Evolutionary conservation across 208 protist species (phyloP), one percentile per base, ranked within the genome.

Genomic region (Trypanosoma boissoni): DNA sequence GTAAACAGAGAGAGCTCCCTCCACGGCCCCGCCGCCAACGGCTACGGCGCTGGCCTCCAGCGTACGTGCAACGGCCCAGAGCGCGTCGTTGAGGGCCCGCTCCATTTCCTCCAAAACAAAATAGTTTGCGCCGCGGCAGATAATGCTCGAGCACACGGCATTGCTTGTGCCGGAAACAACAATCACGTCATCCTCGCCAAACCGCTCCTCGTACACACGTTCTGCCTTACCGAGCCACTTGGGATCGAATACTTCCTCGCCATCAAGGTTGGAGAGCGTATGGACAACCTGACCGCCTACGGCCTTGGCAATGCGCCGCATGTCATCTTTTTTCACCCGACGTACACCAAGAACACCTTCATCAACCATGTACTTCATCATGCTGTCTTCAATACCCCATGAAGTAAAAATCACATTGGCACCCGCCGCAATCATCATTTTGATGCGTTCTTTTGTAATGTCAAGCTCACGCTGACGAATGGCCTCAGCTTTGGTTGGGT

Each of bases 341-440:
- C 98, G 81, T 16, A 99, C 94, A 51, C 91, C 99, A 55, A 99
- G 98, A 10, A 97, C 91, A 31, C 92, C 87, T 36, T 90, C 89
- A 63, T 99, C 98, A 6, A 99, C 97, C 81, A 99, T 98, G 72
- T 99, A 99, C 84, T 99, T 99, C 61, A 99, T 75, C 78, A 96
- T 96, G 58, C 96, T 88, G 69, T 99, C 98, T 73, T 99, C 98
- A 66, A 99, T 99, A 58, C 92, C 92, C 92, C 98, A 99, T 3
- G 99, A 98, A n/a, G 98, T 99, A 39, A 99, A 82, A 46, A 99
- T 96, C 16, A 99, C 98, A 71, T 99, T 99, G 18, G 98, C 98
- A 42, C 98, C 99, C 3, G 96, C 88, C 5, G 92, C 88, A 20
- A 99, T 83, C 79, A 99, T 97, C 78, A 98, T 95, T 70, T 98